Evolutionary conservation across 2,329 filamentous ascomycete genomes (phyloP), one percentile per base, ranked within the genome.

Genomic region (Sordariomycetes sp.): DNA sequence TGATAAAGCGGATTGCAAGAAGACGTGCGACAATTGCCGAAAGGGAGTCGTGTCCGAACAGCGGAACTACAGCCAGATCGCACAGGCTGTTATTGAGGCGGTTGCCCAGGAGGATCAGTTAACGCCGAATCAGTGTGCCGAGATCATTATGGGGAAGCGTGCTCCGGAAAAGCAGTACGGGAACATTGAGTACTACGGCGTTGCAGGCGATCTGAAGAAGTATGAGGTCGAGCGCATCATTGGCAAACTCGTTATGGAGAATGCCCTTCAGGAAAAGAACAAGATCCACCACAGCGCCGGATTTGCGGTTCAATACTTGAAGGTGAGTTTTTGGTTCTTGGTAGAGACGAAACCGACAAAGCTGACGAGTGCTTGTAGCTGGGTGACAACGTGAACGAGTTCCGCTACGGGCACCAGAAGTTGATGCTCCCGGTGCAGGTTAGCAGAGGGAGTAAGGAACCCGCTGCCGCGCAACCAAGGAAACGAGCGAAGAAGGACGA

Each of bases 11-110:
- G 78, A 89, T 55, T 99, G 94, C 70, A 75, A 82, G 54, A 76
- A 80, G 55, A 80, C 78, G 1, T 99, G 94, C 69, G 95, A 99
- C 73, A 97, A 96, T 67, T 99, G 94, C 76, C 82, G 79, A 61
- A 88, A 85, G 2, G 83, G 82, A 25, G 76, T 81, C 52, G 77
- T 78, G 3, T 94, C 90, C 64, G 84, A 90, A 63, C 76, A 79
- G 55, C 78, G 82, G 59, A 90, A 97, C 70, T 87, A 92, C 63
- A 90, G 89, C 13, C 72, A 84, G 17, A 82, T 88, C 64, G 92
- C 91, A 7, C 72, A 80, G 58, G 80, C 83, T 57, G 89, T 85
- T 2, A 76, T 97, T 54, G 45, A 55, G 10, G 74, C 75, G 32
- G 77, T 95, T 55, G 84, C 95, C 28, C 71, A 78, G 6, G 74